These are phyloP conservation scores for Penstemon barbatus DNA, from an alignment of 257 asterid species.

Conservation along the genomic window DNA sequence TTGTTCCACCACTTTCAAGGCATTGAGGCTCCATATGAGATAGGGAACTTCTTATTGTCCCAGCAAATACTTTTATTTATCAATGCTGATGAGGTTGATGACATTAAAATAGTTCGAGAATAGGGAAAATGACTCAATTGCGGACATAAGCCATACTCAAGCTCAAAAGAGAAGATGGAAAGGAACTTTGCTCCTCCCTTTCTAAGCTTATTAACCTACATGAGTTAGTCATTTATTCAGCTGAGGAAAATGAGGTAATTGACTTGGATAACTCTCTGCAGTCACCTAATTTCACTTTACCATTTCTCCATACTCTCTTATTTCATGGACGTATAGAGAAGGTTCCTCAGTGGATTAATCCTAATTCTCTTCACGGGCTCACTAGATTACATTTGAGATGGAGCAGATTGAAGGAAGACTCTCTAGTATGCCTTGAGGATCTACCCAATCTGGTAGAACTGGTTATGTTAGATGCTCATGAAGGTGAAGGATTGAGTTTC, in stretches of 20 bases:
- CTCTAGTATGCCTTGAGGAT: constrained; percentile 9
- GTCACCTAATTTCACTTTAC: not conserved
- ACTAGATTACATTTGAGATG: not conserved
- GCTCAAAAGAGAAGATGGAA: constrained; percentile 28
- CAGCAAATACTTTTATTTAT: not conserved
- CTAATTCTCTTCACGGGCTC: constrained; percentile 4
- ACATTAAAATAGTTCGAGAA: not conserved
- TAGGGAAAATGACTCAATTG: constrained; percentile 24
- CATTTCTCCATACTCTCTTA: too few species aligned
- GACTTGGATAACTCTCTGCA: not conserved
- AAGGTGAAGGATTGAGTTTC: constrained; percentile 22
- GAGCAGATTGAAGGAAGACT: constrained; percentile 2
- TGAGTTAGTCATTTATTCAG: not conserved
- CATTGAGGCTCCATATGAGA: not conserved
- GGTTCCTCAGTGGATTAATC: too few species aligned
- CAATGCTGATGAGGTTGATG: not conserved
- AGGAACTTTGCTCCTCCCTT: constrained; percentile 24
- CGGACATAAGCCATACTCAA: constrained; percentile 7
- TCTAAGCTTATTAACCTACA: constrained; percentile 21
- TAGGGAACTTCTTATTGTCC: not conserved
- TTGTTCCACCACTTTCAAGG: not conserved
- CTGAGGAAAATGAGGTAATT: not conserved
- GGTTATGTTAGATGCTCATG: not conserved
- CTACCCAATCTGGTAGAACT: constrained; percentile 5
- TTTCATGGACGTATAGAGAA: too few species aligned